Evolutionary conservation across 768 basidiomycete species (phyloP).

Genomic region (Mycena vitilis): DNA sequence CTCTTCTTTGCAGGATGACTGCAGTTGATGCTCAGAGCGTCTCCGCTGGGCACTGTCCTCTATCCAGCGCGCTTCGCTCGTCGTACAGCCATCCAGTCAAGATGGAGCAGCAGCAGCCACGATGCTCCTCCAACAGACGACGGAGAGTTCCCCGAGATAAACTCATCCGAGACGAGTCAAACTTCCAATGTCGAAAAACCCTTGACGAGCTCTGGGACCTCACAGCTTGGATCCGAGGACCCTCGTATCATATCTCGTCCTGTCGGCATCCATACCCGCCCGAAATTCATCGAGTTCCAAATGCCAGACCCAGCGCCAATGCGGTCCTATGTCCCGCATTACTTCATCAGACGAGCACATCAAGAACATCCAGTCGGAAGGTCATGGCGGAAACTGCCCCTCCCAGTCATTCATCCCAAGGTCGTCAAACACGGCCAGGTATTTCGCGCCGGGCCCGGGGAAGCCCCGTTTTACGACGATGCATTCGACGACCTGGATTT

Average conservation of each 20-base stretch:
- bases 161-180: neutral
- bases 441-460: constrained; percentile 14
- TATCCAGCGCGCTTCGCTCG: constrained; percentile 43
- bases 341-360: constrained; percentile 15
- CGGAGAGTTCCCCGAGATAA: constrained; percentile 9
- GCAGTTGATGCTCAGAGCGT: constrained; percentile 89
- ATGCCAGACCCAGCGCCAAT: constrained; percentile 25
- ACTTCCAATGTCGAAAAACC: constrained; percentile 14
- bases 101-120: constrained; percentile 35
- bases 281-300: constrained; percentile 13
- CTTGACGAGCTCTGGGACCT: constrained; percentile 21
- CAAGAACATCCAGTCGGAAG: constrained; percentile 43
- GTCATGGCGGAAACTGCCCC: constrained; percentile 38
- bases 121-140: constrained; percentile 30
- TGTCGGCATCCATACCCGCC: neutral
- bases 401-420: constrained; percentile 27
- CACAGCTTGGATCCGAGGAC: neutral
- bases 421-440: constrained; percentile 25
- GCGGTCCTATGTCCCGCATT: constrained; percentile 4
- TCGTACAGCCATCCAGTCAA: constrained; percentile 21
- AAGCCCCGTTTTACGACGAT: constrained; percentile 32
- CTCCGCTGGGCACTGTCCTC: constrained; percentile 76
- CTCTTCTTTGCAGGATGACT: constrained; percentile 69
- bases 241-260: neutral
- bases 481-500: constrained; percentile 35